Evolutionary conservation across 331 rosid species (phyloP).

Genomic region (Pyrus hybrid): DNA sequence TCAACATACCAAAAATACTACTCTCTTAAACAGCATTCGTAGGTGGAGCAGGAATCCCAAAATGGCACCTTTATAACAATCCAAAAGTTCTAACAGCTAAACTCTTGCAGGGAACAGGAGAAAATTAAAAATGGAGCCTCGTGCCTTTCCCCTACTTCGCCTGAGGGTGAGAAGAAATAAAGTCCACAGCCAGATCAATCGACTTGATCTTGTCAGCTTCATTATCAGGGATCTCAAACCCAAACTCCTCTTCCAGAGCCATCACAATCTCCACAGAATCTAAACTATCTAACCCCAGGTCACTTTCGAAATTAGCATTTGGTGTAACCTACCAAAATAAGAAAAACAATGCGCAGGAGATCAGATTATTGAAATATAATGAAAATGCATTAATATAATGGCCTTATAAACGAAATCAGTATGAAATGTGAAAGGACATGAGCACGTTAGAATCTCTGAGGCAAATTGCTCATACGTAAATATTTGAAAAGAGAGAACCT

Average conservation of each 20-base stretch:
- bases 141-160: constrained; percentile 44
- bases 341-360: too few relatives aligned
- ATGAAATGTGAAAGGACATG: too few relatives aligned
- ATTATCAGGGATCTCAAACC: too few relatives aligned
- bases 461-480: not conserved
- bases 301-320: too few relatives aligned
- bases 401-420: too few relatives aligned
- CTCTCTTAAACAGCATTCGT: constrained; percentile 5
- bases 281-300: too few relatives aligned
- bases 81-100: constrained; percentile 25
- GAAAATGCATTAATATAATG: too few relatives aligned
- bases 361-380: too few relatives aligned
- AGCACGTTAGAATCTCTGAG: not conserved
- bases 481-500: not conserved
- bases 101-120: constrained; percentile 1
- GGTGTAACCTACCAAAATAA: too few relatives aligned
- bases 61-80: constrained; percentile 7
- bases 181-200: constrained; percentile 65
- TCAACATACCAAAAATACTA: constrained; percentile 20
- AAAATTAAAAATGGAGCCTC: constrained; percentile 14
- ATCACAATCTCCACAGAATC: too few relatives aligned
- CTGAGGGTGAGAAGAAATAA: constrained; percentile 81
- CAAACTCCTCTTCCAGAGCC: too few relatives aligned
- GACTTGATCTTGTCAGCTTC: constrained; percentile 76
- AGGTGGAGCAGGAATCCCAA: constrained; percentile 8